These are phyloP conservation scores for Chaetothyriales sp. DNA, from an alignment of 2,329 filamentous ascomycete species.

Conservation along the genomic window DNA sequence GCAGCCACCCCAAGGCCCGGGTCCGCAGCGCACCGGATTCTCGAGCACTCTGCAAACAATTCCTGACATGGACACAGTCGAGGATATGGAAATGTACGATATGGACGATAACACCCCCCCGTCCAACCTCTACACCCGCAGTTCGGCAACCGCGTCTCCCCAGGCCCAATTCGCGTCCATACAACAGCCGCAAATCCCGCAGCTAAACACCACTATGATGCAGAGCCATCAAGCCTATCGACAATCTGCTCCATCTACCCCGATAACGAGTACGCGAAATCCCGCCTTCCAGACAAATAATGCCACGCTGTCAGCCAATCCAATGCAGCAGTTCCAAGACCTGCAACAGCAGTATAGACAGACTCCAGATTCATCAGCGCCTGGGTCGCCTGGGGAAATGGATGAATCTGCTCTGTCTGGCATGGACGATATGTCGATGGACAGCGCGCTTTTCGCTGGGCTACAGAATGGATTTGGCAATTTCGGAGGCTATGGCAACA, in stretches of 20 bases:
- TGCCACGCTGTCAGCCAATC: conserved; percentile 71
- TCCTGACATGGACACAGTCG: conserved; percentile 31
- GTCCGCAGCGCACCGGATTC: conserved; percentile 6
- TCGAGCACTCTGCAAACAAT: conserved; percentile 20
- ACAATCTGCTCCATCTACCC: conserved; percentile 74
- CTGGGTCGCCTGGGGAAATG: conserved; percentile 56
- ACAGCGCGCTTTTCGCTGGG: conserved; percentile 30
- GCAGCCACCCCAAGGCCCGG: conserved; percentile 13
- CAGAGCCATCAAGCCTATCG: conserved; percentile 62
- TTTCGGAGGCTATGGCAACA: conserved; percentile 29
- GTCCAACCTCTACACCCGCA: conserved; percentile 32
- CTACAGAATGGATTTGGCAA: conserved; percentile 22
- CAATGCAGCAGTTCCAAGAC: conserved; percentile 45
- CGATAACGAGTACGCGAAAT: conserved; percentile 50
- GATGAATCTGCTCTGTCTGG: conserved; percentile 57
- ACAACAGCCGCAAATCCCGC: conserved; percentile 42
- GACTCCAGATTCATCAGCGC: conserved; percentile 51
- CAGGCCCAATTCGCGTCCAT: conserved; percentile 45
- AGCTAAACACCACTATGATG: conserved; percentile 68
- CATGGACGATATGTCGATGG: conserved; percentile 46
- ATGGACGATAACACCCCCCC: conserved; percentile 28
- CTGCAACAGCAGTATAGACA: conserved; percentile 32
- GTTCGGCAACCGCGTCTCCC: conserved; percentile 53
- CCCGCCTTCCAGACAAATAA: conserved; percentile 67
- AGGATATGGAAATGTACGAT: conserved; percentile 96